Evolutionary conservation across 2,329 filamentous ascomycete genomes (phyloP), one percentile per base, ranked within the genome.

Genomic region (Blastomyces gilchristii): DNA sequence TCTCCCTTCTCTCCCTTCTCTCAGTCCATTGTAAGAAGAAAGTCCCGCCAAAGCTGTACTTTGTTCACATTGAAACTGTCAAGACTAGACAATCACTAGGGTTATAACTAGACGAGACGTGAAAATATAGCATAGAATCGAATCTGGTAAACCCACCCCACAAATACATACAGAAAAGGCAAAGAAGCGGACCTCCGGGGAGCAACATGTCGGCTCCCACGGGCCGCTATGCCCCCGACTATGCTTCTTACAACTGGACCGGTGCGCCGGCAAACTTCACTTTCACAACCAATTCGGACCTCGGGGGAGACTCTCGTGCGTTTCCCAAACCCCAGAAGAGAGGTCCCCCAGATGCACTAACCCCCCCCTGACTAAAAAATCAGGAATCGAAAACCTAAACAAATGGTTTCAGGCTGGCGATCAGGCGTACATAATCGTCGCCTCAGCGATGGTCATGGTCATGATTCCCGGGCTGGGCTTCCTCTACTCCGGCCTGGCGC

Each of bases 381-480:
- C 74, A 96, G 92, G 82, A 70, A 84, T 80, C 73, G 87, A 90
- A 72, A 97, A 97, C 79, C 78, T 97, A 74, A 97, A 97, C 82
- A 91, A 95, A 85, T 96, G 91, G 90, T 97, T 88, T 78, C 83
- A 90, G 69, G 81, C 91, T 6, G 94, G 94, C 72, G 94, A 99
- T 77, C 88, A 92, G 79, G 90, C 92, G 74, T 97, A 90, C 80
- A 97, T 97, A 77, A 83, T 97, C 76, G 77, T 97, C 71, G 83
- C 89, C 65, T 85, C 92, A 65, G 92, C 90, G 74, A 96, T 97
- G 88, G 93, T 97, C 68, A 79, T 97, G 79, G 80, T 97, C 78
- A 99, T 97, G 94, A 83, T 97, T 39, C 94, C 94, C 39, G 94
- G 94, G 71, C 92, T 99, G 70, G 92, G 91, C 63, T 97, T 99